A percentile compares a stretch with the other conserved stretches of the same genome.
Conservation (phyloP, 1,139 yeast genomes). For the Candida sp. region DNA sequence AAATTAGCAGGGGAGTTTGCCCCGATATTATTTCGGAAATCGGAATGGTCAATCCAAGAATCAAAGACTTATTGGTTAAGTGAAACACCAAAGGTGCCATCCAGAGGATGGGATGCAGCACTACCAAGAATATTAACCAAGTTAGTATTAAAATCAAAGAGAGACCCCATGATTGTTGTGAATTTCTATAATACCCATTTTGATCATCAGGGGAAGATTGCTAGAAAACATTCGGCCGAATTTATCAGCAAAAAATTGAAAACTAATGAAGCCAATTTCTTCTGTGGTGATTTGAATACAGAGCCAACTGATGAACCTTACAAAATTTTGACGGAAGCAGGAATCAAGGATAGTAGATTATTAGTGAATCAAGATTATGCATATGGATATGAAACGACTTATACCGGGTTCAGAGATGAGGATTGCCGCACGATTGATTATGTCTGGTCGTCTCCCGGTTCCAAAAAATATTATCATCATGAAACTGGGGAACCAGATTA, state of each 20-base stretch:
- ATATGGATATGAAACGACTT: slow-evolving; percentile 43
- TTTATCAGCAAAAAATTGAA: slow-evolving; percentile 42
- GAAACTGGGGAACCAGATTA: slow-evolving; percentile 7
- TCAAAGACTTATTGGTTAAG: slow-evolving; percentile 45
- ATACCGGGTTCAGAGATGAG: slow-evolving; percentile 42
- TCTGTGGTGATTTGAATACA: slow-evolving; percentile 55
- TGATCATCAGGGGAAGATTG: slow-evolving; percentile 50
- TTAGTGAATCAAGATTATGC: slow-evolving; percentile 15
- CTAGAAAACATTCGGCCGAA: slow-evolving; percentile 46
- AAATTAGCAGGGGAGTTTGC: slow-evolving; percentile 39
- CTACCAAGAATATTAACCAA: slow-evolving; percentile 41
- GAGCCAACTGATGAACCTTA: slow-evolving; percentile 52
- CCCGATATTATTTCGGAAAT: slow-evolving; percentile 32
- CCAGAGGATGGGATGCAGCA: slow-evolving; percentile 42
- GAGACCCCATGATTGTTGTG: slow-evolving; percentile 19
- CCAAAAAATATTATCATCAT: slow-evolving; percentile 4
- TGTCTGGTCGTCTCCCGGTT: slow-evolving; percentile 35
- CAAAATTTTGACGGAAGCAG: slow-evolving; percentile 29
- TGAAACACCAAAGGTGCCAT: slow-evolving; percentile 36
- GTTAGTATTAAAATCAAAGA: slow-evolving; percentile 24
- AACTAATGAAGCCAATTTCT: slow-evolving; percentile 29
- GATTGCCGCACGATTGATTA: slow-evolving; percentile 43
- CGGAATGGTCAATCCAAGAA: slow-evolving; percentile 28
- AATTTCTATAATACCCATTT: slow-evolving; percentile 58
- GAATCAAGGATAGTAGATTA: slow-evolving; percentile 31